A percentile compares a stretch with the other conserved stretches of the same genome.
Evolutionary conservation across 2,329 filamentous ascomycete species (phyloP).

Genomic region (Hymenoscyphus infarciens): DNA sequence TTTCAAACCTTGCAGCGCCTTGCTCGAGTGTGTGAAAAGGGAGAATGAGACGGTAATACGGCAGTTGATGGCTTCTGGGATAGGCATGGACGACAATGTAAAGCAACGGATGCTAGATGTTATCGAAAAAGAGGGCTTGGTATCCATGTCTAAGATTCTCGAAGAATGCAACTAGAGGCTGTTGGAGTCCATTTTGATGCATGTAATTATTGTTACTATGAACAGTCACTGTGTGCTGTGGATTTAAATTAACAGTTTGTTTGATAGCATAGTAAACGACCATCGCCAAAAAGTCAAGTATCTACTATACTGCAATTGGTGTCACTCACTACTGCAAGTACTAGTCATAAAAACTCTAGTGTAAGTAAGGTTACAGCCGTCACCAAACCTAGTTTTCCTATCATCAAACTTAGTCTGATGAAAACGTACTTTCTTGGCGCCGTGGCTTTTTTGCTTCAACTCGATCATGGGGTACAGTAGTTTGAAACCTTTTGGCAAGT

Average conservation of each 20-base stretch:
- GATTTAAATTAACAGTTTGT: neutral
- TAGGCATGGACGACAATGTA: neutral
- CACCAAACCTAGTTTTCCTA: too few species aligned
- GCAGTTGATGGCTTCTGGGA: constrained; percentile 1
- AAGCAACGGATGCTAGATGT: neutral
- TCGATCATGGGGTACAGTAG: too few species aligned
- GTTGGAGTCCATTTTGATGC: neutral
- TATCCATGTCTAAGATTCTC: neutral
- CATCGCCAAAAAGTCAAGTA: too few species aligned
- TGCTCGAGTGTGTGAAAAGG: neutral
- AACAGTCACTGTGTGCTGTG: neutral
- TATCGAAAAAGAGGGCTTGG: neutral
- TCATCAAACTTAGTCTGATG: too few species aligned
- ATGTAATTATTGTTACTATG: neutral
- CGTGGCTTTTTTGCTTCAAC: too few species aligned
- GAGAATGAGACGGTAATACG: constrained; percentile 3
- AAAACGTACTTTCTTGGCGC: too few species aligned
- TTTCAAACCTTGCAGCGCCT: neutral
- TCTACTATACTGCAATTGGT: too few species aligned
- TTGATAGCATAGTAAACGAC: too few species aligned
- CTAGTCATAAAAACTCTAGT: too few species aligned
- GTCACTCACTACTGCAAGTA: too few species aligned
- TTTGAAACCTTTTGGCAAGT: too few species aligned
- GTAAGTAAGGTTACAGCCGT: too few species aligned
- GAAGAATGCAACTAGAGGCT: neutral